Conservation (phyloP, 805 yeast species). For the Saccharomycopsis oosterbeekiorum region DNA sequence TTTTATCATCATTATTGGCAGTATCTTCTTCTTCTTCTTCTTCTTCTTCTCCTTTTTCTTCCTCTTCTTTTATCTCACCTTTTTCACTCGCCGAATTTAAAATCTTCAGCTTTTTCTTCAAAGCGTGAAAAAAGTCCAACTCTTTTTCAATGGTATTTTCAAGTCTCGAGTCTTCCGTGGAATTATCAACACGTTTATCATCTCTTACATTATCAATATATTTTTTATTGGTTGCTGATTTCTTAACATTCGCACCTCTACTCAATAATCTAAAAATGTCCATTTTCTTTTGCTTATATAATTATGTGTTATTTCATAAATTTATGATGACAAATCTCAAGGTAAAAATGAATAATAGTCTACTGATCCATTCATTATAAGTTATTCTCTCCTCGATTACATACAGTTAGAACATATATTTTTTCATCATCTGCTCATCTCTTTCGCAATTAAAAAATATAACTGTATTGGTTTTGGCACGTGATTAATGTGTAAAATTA, state of each 20-base stretch:
- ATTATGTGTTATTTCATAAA: neutral
- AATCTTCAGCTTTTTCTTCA: slow-evolving; percentile 25
- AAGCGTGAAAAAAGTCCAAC: slow-evolving; percentile 72
- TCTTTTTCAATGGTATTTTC: slow-evolving; percentile 54
- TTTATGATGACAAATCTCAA: neutral
- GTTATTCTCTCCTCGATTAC: too few species aligned
- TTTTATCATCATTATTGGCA: slow-evolving; percentile 20
- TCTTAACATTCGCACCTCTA: slow-evolving; percentile 75
- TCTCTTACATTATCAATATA: slow-evolving; percentile 25
- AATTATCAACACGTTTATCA: slow-evolving; percentile 31
- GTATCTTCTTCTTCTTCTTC: slow-evolving; percentile 24
- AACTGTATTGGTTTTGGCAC: neutral
- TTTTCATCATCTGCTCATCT: neutral
- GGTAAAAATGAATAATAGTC: too few species aligned
- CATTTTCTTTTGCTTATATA: slow-evolving; percentile 35
- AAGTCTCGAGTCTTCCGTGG: slow-evolving; percentile 23
- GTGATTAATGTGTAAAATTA: neutral
- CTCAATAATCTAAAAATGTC: slow-evolving; percentile 81
- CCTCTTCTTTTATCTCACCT: slow-evolving; percentile 23
- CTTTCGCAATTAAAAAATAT: neutral
- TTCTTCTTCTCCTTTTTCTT: slow-evolving; percentile 22
- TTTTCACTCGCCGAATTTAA: slow-evolving; percentile 11
- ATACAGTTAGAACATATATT: too few species aligned
- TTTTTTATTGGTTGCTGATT: slow-evolving; percentile 30
- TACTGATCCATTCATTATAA: too few species aligned